Evolutionary conservation across 2,329 filamentous ascomycete species (phyloP).

Genomic region (Coniella vitis): DNA sequence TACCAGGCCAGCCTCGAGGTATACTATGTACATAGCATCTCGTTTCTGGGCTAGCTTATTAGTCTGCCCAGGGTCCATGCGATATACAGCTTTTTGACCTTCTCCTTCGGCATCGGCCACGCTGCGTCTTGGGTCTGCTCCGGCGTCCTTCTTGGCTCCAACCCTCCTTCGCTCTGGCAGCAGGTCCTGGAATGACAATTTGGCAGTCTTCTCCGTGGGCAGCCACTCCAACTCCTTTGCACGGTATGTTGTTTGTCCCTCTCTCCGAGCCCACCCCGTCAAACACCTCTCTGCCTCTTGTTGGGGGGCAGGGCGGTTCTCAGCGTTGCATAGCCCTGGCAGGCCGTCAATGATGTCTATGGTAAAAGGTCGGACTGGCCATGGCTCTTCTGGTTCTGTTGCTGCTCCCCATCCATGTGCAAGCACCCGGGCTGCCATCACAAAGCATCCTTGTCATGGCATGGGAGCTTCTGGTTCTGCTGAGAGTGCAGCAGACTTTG

Average conservation of each 20-base stretch:
- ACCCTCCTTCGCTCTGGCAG: background rate
- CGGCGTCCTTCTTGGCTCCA: too few species aligned
- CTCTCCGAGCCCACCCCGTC: background rate
- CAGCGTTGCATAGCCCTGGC: background rate
- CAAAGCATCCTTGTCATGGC: constrained; percentile 6
- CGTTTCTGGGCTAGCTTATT: too few species aligned
- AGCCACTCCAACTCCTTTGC: background rate
- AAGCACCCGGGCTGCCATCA: too few species aligned
- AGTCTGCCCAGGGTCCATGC: background rate
- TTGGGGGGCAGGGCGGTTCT: too few species aligned
- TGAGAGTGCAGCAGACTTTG: constrained; percentile 1
- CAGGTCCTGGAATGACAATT: too few species aligned
- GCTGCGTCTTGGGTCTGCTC: background rate
- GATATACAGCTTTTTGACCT: background rate
- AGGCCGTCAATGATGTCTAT: constrained; percentile 37
- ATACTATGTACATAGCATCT: too few species aligned
- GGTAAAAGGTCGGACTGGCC: constrained; percentile 42
- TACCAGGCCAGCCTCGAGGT: too few species aligned
- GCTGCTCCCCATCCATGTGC: constrained; percentile 20
- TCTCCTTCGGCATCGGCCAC: background rate
- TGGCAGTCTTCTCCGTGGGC: too few species aligned
- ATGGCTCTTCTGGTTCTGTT: constrained; percentile 31
- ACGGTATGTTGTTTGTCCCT: background rate
- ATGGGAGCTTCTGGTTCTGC: too few species aligned
- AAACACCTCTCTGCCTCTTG: background rate